Evolutionary conservation across 306 rosid genomes (phyloP).

Genomic region (Medicago arabica): DNA sequence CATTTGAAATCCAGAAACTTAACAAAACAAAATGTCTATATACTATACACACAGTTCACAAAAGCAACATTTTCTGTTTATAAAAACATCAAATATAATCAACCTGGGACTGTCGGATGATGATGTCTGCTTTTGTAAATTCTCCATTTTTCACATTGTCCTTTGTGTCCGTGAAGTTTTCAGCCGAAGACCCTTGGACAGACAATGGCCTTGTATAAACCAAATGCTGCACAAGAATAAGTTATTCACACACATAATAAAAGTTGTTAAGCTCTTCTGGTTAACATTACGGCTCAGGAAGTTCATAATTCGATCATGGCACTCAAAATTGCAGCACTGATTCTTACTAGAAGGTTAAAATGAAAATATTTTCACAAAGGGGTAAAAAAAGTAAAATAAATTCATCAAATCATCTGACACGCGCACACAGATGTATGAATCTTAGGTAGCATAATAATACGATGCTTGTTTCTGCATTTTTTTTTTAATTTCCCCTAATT

Average conservation of each 20-base stretch:
- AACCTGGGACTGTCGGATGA: conserved; percentile 71
- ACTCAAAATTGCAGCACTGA: too few relatives aligned
- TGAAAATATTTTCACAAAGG: too few relatives aligned
- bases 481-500: too few relatives aligned
- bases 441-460: neutral
- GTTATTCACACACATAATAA: conserved; percentile 26
- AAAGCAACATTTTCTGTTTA: conserved; percentile 17
- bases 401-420: neutral
- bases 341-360: too few relatives aligned
- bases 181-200: conserved; percentile 57
- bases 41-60: conserved; percentile 8
- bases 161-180: conserved; percentile 34
- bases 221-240: conserved; percentile 48
- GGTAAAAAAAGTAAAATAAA: too few relatives aligned
- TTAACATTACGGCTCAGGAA: too few relatives aligned
- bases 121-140: conserved; percentile 57
- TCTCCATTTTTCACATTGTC: conserved; percentile 57
- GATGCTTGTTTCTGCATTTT: neutral
- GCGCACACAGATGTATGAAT: neutral
- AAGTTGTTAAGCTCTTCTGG: too few relatives aligned
- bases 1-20: conserved; percentile 26
- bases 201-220: conserved; percentile 44
- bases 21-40: conserved; percentile 5
- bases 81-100: conserved; percentile 9
- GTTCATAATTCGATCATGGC: too few relatives aligned